These are phyloP conservation scores for Celoporthe dispersa DNA, from an alignment of 2,329 filamentous ascomycete genomes.

Conservation along the genomic window DNA sequence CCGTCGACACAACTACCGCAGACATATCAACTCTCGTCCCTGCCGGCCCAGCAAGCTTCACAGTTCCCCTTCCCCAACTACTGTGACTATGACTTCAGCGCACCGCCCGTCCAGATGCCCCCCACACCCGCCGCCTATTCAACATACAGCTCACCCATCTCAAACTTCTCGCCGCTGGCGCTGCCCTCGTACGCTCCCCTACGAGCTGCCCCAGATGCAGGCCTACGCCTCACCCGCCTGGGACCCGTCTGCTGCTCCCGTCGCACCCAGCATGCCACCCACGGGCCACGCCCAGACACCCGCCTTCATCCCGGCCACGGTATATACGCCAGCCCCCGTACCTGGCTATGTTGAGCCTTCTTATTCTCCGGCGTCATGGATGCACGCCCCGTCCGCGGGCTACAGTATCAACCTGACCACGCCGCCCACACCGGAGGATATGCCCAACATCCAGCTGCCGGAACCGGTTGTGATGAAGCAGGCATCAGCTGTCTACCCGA, in stretches of 20 bases:
- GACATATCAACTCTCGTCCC: constrained; percentile 38
- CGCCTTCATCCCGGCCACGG: constrained; percentile 4
- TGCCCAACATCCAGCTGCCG: constrained; percentile 55
- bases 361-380: constrained; percentile 26
- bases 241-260: constrained; percentile 34
- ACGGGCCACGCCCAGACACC: constrained; percentile 12
- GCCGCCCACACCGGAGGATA: constrained; percentile 64
- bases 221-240: constrained; percentile 47
- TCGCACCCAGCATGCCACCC: constrained; percentile 13
- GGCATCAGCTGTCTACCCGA: constrained; percentile 53
- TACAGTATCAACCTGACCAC: constrained; percentile 44
- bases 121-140: constrained; percentile 61
- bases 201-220: constrained; percentile 42
- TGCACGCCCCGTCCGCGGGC: not conserved
- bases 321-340: constrained; percentile 8
- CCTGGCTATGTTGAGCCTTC: constrained; percentile 29
- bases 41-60: constrained; percentile 36
- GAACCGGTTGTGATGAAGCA: constrained; percentile 52
- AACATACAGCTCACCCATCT: constrained; percentile 60
- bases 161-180: constrained; percentile 58
- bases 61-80: constrained; percentile 47
- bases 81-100: constrained; percentile 47
- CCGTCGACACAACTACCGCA: constrained; percentile 59
- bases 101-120: constrained; percentile 45
- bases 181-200: constrained; percentile 47